Evolutionary conservation across 805 yeast species (phyloP), one percentile per base, ranked within the genome.

Genomic region (Schizosaccharomyces pombe): DNA sequence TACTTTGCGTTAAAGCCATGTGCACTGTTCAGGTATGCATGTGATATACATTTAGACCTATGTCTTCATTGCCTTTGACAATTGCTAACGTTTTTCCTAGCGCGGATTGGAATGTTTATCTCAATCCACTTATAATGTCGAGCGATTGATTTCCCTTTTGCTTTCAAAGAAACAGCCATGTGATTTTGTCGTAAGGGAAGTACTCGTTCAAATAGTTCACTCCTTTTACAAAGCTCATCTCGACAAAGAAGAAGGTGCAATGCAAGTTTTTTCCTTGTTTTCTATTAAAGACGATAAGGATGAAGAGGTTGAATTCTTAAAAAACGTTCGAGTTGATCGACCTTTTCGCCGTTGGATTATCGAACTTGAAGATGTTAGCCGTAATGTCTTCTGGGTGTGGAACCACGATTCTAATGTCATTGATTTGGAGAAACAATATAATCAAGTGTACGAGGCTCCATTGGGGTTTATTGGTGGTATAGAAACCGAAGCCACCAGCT

Each of bases 391-490:
- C 26, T 43, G 49, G 49, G 49, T 43, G 5, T 43, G 49, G 49
- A 43, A 43, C 26, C 49, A 43, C 26, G 30, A 43, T 8, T 3
- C 9, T 28, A 43, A 43, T 26, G 26, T 26, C 49, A 22, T 43
- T 43, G 49, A 43, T 11, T 6, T 26, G 28, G 30, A 22, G 11
- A 6, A 19, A 16, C 3, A 19, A 14, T n/a, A 16, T 5, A 12
- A 26, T 1, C 30, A 43, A 43, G 12, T 26, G 6, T 19, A 19
- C 26, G 49, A 43, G 14, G 28, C 49, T 22, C 49, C 49, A 12
- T n/a, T 43, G 1, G 49, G 49, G 5, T 43, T 43, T 43, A 43
- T 43, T 43, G 49, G 26, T 5, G 49, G 49, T n/a, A 43, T 43
- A 9, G 49, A 43, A n/a, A 43, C 49, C 9, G 49, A 43, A 43